Evolutionary conservation across 2,329 filamentous ascomycete species (phyloP).

Genomic region (Orbilia brochopaga): DNA sequence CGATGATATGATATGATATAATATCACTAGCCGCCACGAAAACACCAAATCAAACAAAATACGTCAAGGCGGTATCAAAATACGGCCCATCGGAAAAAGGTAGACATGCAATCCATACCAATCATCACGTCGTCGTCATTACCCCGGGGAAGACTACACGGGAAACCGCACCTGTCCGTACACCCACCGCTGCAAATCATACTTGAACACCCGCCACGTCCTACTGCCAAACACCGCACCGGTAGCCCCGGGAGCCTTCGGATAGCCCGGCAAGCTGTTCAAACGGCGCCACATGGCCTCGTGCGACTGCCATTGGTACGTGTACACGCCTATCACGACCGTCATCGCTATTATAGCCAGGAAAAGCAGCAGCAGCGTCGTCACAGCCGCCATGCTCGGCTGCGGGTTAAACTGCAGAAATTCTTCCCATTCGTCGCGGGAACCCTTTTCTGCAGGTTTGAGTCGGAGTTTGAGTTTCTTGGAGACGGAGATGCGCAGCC

Average conservation of each 20-base stretch:
- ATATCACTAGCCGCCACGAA: too few species aligned
- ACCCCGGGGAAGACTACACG: slow-evolving; percentile 1
- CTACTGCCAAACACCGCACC: slow-evolving; percentile 38
- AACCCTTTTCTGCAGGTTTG: slow-evolving; percentile 25
- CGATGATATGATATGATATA: too few species aligned
- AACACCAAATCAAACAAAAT: too few species aligned
- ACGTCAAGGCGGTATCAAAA: too few species aligned
- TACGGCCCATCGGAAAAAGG: too few species aligned
- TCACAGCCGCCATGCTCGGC: slow-evolving; percentile 30
- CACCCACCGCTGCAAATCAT: slow-evolving; percentile 31
- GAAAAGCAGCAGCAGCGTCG: slow-evolving; percentile 23
- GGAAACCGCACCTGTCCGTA: slow-evolving; percentile 47
- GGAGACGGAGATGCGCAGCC: slow-evolving; percentile 26
- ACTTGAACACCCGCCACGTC: slow-evolving; percentile 49
- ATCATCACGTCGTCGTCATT: too few species aligned
- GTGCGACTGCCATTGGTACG: slow-evolving; percentile 26
- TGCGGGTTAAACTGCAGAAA: slow-evolving; percentile 25
- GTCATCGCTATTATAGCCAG: slow-evolving; percentile 13
- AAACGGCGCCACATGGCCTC: slow-evolving; percentile 44
- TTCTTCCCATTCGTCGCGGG: slow-evolving; percentile 31
- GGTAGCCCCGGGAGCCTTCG: slow-evolving; percentile 18
- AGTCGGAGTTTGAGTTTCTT: slow-evolving; percentile 16
- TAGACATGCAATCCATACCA: too few species aligned
- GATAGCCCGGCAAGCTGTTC: slow-evolving; percentile 42
- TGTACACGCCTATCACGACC: slow-evolving; percentile 1